Evolutionary conservation across 441 rosid species (phyloP), one percentile per base, ranked within the genome.

Genomic region (Gossypium trilobum): DNA sequence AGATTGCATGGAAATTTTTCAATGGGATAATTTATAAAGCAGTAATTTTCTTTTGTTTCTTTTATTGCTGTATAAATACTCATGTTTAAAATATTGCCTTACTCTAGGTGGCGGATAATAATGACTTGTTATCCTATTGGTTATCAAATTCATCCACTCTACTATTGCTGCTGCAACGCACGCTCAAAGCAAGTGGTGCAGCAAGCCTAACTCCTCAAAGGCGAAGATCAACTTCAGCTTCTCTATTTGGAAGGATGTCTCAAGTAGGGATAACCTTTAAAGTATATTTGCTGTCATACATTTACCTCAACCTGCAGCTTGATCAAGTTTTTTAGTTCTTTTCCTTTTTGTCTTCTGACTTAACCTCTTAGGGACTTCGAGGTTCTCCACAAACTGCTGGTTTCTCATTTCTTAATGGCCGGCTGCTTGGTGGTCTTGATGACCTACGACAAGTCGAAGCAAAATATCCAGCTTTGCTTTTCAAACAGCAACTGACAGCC

Each of bases 401-500:
- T 36, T 85, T 93, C 80, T 88, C 97, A 56, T 88, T 93, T 85
- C 86, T 93, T 69, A 91, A 86, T 81, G 86, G 93, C 72, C 86
- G 92, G 72, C 88, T 89, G 39, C 80, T 89, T 81, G 85, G 89
- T 70, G 89, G 93, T 80, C 85, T 86, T 76, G 98, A 96, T 78
- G 97, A 91, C 80, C 73, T 91, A 72, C 83, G 96, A 56, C 99
- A 96, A 80, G 99, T 96, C 73, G 99, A 96, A 83, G 98, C 99
- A 71, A 93, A 96, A 80, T 96, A 96, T 82, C 99, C 99, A 3
- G 99, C 99, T 13, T 85, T 96, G 75, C 92, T 96, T 77, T 96
- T 96, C 82, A 96, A 96, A 83, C 99, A 96, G 85, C 99, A 96
- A 86, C 97, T 96, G 73, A 96, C 99, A 20, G 99, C 99, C 71